phyloP scores from a whole-genome alignment of 2,329 filamentous ascomycete genomes.

The Apiospora aurea region DNA sequence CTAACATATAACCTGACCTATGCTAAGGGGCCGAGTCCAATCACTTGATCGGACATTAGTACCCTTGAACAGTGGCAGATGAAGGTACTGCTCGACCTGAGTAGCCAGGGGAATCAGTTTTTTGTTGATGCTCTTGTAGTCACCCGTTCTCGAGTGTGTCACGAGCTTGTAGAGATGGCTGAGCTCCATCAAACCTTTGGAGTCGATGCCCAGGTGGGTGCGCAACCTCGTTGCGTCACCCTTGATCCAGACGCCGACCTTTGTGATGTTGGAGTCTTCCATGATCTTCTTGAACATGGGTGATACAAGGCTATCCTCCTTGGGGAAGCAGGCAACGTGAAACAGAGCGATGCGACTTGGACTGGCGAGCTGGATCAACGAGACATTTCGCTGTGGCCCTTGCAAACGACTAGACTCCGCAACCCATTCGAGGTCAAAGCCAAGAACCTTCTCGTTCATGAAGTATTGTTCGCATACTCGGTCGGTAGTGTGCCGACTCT shows the following conservation, averaged over 20 bases:
- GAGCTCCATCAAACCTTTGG: slow-evolving; percentile 77
- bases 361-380: slow-evolving; percentile 83
- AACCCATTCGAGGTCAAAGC: slow-evolving; percentile 91
- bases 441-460: slow-evolving; percentile 72
- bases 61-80: slow-evolving; percentile 79
- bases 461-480: slow-evolving; percentile 70
- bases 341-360: slow-evolving; percentile 80
- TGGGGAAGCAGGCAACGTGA: slow-evolving; percentile 73
- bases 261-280: slow-evolving; percentile 72
- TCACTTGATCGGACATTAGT: slow-evolving; percentile 72
- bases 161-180: slow-evolving; percentile 83
- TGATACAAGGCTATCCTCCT: slow-evolving; percentile 66
- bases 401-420: slow-evolving; percentile 53
- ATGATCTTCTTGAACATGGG: slow-evolving; percentile 76
- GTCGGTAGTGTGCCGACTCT: slow-evolving; percentile 71
- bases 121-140: slow-evolving; percentile 68
- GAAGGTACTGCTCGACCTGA: slow-evolving; percentile 75
- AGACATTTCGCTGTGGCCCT: slow-evolving; percentile 72
- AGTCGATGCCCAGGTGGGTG: slow-evolving; percentile 69
- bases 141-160: slow-evolving; percentile 63
- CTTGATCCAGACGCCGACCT: slow-evolving; percentile 79
- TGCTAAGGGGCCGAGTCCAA: slow-evolving; percentile 71
- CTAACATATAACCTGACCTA: slow-evolving; percentile 75
- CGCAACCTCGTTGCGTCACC: slow-evolving; percentile 73
- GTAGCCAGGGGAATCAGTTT: slow-evolving; percentile 68